Base-by-base conservation (phyloP, 2,329 filamentous ascomycete genomes). In the Curvularia lunata region DNA sequence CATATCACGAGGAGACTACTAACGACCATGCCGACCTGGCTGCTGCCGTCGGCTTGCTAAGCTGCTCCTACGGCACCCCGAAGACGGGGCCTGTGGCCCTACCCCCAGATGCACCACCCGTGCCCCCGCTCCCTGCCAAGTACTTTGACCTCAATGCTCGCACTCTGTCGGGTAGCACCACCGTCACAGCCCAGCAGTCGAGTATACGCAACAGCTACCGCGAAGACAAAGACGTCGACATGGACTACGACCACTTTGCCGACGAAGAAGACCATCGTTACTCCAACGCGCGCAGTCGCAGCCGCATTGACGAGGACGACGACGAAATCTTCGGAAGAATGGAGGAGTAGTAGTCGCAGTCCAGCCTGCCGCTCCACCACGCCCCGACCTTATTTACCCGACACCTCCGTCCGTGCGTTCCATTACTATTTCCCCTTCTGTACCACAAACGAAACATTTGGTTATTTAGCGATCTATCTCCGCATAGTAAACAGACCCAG, bases 271-370 rank as follows among this genome's bases (percentile, higher is more conserved):
- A 90, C 61, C 87, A 87, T 70, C 82, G 79, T 51, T 71, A 72
- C 47, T 67, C 73, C 63, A 67, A 74, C 54, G 72, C 72, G 46
- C 72, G 69, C 61, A 73, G 72, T 58, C 84, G 86, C 54, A 85
- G 85, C 49, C 73, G 89, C 61, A 89, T 88, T 76, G 91, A 96
- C 68, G 93, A 97, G 68, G 92, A 96, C 62, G 94, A 98, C 66
- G 93, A 97, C 65, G 93, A 93, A 73, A 90, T 98, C 70, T 99
- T 99, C 81, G 93, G 93, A 56, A 87, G 87, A 67, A 98, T 98
- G 94, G 95, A 99, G 79, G 92, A 96, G 57, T 13, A 96, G 57
- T 13, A 21, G 42, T 16, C 47, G 21, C 21, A 30, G 40, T 51
- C 23, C 13, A 49, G 25, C 42, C 38, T 10, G 34, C 56, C 23